Evolutionary conservation across 1,139 yeast species (phyloP).

Genomic region (Nakaseomyces sp.): DNA sequence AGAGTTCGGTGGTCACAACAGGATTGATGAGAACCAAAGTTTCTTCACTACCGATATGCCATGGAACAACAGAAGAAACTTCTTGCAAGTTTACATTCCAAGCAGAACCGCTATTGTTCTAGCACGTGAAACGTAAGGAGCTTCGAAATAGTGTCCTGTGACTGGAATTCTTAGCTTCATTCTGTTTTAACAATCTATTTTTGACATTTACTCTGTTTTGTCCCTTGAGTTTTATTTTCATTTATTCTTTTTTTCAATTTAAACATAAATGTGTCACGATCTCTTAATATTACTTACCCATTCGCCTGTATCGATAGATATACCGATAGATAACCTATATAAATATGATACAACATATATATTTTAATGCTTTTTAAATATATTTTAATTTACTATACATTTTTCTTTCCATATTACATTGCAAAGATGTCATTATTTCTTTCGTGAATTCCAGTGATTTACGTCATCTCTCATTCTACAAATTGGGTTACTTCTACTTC

Average conservation of each 20-base stretch:
- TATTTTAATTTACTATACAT: not conserved
- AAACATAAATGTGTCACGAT: slow-evolving; percentile 3
- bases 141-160: too few species aligned
- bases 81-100: slow-evolving; percentile 76
- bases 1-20: slow-evolving; percentile 72
- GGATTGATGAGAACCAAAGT: slow-evolving; percentile 53
- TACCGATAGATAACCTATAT: slow-evolving; percentile 5
- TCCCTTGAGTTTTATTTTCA: not conserved
- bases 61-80: slow-evolving; percentile 78
- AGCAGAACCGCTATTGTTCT: slow-evolving; percentile 66
- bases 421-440: too few species aligned
- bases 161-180: too few species aligned
- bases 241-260: not conserved
- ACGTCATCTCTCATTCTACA: not conserved
- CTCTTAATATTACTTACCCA: not conserved
- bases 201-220: not conserved
- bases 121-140: slow-evolving; percentile 9
- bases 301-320: slow-evolving; percentile 3
- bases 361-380: not conserved
- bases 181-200: slow-evolving; percentile 7
- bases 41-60: slow-evolving; percentile 61
- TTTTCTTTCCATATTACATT: too few species aligned
- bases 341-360: slow-evolving; percentile 3
- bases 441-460: not conserved
- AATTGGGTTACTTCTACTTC: slow-evolving; percentile 10